Evolutionary conservation across 116 monocot genomes (phyloP).

Genomic region (Zostera marina): DNA sequence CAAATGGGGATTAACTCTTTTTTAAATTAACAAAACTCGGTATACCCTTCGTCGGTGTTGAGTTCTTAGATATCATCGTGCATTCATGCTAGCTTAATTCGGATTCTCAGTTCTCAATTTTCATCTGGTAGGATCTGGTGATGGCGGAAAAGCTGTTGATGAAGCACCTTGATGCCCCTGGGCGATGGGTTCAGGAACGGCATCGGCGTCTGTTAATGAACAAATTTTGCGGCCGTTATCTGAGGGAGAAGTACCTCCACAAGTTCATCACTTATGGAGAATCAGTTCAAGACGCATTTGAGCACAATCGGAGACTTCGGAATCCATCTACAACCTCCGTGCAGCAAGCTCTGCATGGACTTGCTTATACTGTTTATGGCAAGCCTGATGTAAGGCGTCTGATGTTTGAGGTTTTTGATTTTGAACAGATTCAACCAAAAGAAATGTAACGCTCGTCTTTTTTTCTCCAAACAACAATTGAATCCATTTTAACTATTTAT

Average conservation of each 20-base stretch:
- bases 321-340: slow-evolving; percentile 76
- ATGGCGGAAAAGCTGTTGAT: slow-evolving; percentile 92
- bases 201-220: slow-evolving; percentile 77
- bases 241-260: slow-evolving; percentile 83
- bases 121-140: slow-evolving; percentile 56
- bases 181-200: slow-evolving; percentile 70
- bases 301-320: slow-evolving; percentile 70
- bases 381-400: slow-evolving; percentile 86
- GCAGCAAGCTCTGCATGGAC: slow-evolving; percentile 85
- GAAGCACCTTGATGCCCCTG: slow-evolving; percentile 97
- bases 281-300: slow-evolving; percentile 55
- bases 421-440: slow-evolving; percentile 84
- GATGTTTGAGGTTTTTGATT: slow-evolving; percentile 97
- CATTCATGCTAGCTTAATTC: too few species aligned
- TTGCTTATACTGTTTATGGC: slow-evolving; percentile 75
- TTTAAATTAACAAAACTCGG: too few species aligned
- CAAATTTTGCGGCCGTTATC: slow-evolving; percentile 81
- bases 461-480: neutral
- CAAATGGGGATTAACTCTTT: too few species aligned
- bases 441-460: slow-evolving; percentile 21
- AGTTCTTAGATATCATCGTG: too few species aligned
- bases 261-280: slow-evolving; percentile 64
- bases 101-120: neutral
- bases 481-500: neutral
- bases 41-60: too few species aligned